Evolutionary conservation across 2,329 filamentous ascomycete species (phyloP), one percentile per base, ranked within the genome.

Genomic region (Neocucurbitaria cava): DNA sequence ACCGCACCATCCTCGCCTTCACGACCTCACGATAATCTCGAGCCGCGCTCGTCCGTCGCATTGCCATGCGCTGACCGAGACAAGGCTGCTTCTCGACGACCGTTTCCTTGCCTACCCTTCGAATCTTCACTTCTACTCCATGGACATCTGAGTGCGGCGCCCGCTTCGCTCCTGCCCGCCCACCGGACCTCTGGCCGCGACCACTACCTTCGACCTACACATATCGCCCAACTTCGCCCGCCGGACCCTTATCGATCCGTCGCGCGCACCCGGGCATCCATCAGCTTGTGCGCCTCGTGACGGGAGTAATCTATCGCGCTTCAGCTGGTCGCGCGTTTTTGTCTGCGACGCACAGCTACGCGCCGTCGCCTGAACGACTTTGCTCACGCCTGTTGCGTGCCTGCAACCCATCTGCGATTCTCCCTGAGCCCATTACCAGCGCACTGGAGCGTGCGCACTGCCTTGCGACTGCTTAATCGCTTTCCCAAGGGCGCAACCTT

Each of bases 31-130:
- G 58, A 67, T 50, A 52, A 46, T 54, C 42, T 47, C 52, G 56
- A 62, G 60, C 61, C 62, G 58, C 51, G 58, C 61, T 58, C 60
- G 61, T 61, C 62, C 56, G 59, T 64, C 64, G 58, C 65, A 60
- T 58, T 59, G 61, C 64, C 50, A 66, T 66, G 66, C 61, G 56
- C 65, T 60, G 65, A 64, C 52, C 43, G 46, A 56, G 44, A 47
- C 52, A 39, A 42, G 51, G 41, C 59, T 39, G 31, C 46, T 42
- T 38, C 53, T 52, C 56, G 44, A 63, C 64, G 49, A 60, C 61
- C 52, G 47, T 69, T 68, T 64, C 63, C 62, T 66, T 66, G 61
- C 58, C 40, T 68, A 47, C 46, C 54, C 40, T 58, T 52, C 51
- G 38, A 46, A 30, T 44, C 46, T 59, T 56, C 47, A 46, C 53